Conservation (phyloP, 2,329 filamentous ascomycete species). For the Graphilbum sp. region DNA sequence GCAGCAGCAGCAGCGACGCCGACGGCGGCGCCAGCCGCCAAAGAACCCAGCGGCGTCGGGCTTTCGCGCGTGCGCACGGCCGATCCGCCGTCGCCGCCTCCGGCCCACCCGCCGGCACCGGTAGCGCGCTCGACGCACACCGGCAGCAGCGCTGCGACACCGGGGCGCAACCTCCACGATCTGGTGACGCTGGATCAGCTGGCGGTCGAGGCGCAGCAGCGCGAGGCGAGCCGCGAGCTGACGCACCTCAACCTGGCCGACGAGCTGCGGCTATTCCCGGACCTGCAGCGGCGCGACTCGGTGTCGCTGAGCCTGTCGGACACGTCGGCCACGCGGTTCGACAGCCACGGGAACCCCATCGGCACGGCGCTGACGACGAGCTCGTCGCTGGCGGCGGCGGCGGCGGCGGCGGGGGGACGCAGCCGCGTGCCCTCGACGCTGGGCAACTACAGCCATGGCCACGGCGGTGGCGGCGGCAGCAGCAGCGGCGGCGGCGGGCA, state of each 20-base stretch:
- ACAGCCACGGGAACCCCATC: not conserved
- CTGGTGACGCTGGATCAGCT: not conserved
- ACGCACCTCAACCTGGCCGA: constrained; percentile 5
- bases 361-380: not conserved
- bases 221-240: constrained; percentile 7
- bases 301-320: constrained; percentile 12
- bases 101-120: not conserved
- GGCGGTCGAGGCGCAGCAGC: constrained; percentile 8
- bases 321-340: constrained; percentile 1
- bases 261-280: constrained; percentile 8
- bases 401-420: not conserved
- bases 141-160: too few relatives aligned
- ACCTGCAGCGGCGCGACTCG: constrained; percentile 12
- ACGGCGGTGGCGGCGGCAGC: not conserved
- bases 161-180: too few relatives aligned
- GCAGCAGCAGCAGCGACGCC: not conserved
- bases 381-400: not conserved
- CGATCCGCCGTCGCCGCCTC: constrained; percentile 4
- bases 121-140: constrained; percentile 3
- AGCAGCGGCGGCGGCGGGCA: not conserved
- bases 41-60: not conserved
- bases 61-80: constrained; percentile 3
- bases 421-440: constrained; percentile 6
- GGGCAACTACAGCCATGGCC: constrained; percentile 2
- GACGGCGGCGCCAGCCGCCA: too few relatives aligned